phyloP scores from a whole-genome alignment of 2,329 filamentous ascomycete species.

The Pseudofabraea citricarpa region DNA sequence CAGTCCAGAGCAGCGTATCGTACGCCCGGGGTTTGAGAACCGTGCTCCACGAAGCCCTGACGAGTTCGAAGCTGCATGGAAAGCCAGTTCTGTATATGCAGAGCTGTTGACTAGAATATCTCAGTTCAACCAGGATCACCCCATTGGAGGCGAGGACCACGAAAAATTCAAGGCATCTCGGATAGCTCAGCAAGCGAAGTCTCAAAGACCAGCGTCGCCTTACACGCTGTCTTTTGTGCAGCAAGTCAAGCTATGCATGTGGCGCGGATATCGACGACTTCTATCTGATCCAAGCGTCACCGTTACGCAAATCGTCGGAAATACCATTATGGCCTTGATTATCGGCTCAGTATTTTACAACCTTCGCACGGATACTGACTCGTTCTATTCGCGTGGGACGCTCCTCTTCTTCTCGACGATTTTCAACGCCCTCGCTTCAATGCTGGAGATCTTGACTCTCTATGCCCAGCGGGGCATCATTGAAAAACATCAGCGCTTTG shows the following conservation, averaged over 20 bases:
- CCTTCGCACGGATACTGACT: constrained; percentile 41
- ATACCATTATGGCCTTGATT: constrained; percentile 49
- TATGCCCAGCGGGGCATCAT: constrained; percentile 86
- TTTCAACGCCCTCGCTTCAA: constrained; percentile 57
- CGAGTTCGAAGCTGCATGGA: constrained; percentile 47
- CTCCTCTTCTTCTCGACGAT: constrained; percentile 63
- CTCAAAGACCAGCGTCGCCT: neutral
- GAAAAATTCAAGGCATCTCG: constrained; percentile 28
- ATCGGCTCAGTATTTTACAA: constrained; percentile 61
- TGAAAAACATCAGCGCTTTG: constrained; percentile 81
- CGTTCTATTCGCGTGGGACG: constrained; percentile 56
- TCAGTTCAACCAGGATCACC: constrained; percentile 39
- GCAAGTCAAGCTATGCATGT: constrained; percentile 75
- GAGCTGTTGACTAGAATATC: constrained; percentile 39
- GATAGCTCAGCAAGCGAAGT: constrained; percentile 34
- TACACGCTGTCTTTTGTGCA: constrained; percentile 57
- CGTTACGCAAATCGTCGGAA: constrained; percentile 35
- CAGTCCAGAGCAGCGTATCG: constrained; percentile 49
- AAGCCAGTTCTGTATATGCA: constrained; percentile 36
- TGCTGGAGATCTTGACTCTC: constrained; percentile 59
- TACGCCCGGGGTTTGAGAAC: constrained; percentile 50
- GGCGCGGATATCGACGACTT: constrained; percentile 73
- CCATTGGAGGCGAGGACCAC: constrained; percentile 21
- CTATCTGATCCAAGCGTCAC: constrained; percentile 68
- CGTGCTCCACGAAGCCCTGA: constrained; percentile 47